Evolutionary conservation across 805 yeast genomes (phyloP).

Genomic region (Blastobotrys muscicola): DNA sequence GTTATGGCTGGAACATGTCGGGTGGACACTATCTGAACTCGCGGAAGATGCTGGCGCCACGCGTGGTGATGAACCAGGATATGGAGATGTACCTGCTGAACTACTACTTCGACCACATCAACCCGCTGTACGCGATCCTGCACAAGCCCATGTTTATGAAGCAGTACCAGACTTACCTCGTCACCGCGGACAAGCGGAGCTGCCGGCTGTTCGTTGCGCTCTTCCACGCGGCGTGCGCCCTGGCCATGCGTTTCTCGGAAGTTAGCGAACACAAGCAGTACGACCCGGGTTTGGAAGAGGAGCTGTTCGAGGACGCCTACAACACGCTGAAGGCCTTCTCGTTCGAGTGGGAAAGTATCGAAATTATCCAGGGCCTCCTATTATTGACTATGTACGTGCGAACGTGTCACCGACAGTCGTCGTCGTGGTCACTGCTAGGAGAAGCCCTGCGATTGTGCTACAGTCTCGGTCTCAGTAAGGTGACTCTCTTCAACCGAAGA

Average conservation of each 20-base stretch:
- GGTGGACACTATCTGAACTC: constrained; percentile 41
- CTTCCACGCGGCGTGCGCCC: constrained; percentile 39
- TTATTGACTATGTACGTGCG: constrained; percentile 37
- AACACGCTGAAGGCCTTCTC: constrained; percentile 32
- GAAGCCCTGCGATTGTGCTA: constrained; percentile 35
- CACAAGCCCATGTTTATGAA: constrained; percentile 46
- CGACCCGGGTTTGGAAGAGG: constrained; percentile 31
- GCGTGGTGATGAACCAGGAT: constrained; percentile 9
- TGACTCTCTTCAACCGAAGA: constrained; percentile 10
- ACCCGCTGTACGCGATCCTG: constrained; percentile 43
- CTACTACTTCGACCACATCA: constrained; percentile 41
- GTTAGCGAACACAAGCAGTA: constrained; percentile 20
- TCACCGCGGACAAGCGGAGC: constrained; percentile 18
- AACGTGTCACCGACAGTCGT: constrained; percentile 35
- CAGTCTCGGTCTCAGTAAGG: constrained; percentile 36
- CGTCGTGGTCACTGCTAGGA: constrained; percentile 35
- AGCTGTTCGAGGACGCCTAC: constrained; percentile 34
- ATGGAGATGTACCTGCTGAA: constrained; percentile 24
- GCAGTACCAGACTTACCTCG: constrained; percentile 32
- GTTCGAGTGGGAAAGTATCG: constrained; percentile 45
- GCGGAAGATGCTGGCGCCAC: constrained; percentile 21
- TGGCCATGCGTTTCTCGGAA: constrained; percentile 44
- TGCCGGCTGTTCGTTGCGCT: constrained; percentile 41
- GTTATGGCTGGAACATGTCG: constrained; percentile 58
- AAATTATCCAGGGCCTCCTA: constrained; percentile 43